These are phyloP conservation scores for Zasmidium cellare DNA, from an alignment of 2,329 filamentous ascomycete species.

Conservation along the genomic window DNA sequence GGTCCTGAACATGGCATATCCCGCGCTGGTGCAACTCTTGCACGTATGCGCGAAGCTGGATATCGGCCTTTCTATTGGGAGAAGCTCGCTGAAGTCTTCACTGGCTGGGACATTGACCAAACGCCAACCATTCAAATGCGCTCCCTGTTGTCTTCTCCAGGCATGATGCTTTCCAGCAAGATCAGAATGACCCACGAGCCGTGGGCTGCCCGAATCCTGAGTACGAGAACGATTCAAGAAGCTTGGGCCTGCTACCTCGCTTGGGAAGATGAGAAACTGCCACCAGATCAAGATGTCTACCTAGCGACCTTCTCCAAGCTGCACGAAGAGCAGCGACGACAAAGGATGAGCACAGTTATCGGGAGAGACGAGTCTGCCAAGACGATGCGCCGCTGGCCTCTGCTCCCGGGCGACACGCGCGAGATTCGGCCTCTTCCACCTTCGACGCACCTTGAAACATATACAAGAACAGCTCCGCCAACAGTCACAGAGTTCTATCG, in stretches of 20 bases:
- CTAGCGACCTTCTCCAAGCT: constrained; percentile 60
- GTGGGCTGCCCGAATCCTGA: constrained; percentile 60
- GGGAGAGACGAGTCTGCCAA: background rate
- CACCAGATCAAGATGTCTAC: constrained; percentile 47
- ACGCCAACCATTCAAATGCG: constrained; percentile 65
- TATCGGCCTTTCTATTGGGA: constrained; percentile 56
- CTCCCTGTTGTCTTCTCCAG: constrained; percentile 35
- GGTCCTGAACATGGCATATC: constrained; percentile 57
- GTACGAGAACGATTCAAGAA: constrained; percentile 62
- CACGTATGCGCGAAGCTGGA: constrained; percentile 60
- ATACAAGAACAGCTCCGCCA: constrained; percentile 62
- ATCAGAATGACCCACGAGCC: constrained; percentile 25
- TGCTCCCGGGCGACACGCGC: constrained; percentile 61
- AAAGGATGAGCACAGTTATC: background rate
- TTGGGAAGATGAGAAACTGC: constrained; percentile 48
- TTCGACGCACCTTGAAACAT: constrained; percentile 65
- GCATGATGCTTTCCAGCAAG: constrained; percentile 15
- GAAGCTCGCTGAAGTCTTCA: constrained; percentile 52
- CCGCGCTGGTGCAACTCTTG: constrained; percentile 56
- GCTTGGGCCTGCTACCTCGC: constrained; percentile 66
- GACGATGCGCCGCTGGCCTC: constrained; percentile 21
- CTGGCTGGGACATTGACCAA: constrained; percentile 63
- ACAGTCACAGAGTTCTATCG: constrained; percentile 59
- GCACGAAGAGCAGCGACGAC: constrained; percentile 33
- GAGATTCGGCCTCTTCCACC: constrained; percentile 58